Percentiles rank a stretch among this genome's conserved stretches.
phyloP scores from a whole-genome alignment of 2,329 filamentous ascomycete genomes.

The Colletotrichum magnum region DNA sequence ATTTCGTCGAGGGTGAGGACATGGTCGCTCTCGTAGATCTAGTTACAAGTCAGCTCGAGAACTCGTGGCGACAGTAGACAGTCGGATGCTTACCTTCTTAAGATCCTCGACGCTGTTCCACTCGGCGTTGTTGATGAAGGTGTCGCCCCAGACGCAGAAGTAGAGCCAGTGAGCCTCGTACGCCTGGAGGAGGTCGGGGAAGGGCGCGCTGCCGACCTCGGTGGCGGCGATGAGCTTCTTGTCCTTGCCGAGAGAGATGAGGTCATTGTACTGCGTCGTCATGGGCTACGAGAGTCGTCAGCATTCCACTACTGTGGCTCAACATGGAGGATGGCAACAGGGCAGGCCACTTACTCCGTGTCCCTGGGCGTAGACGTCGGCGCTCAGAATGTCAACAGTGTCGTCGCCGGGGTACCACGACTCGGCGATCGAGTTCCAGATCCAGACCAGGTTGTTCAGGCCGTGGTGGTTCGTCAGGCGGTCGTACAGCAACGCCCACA shows the following conservation, averaged over 20 bases:
- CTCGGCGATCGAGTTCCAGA: constrained; percentile 62
- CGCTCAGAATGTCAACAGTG: constrained; percentile 61
- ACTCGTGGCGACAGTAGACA: background rate
- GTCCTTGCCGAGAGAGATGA: constrained; percentile 58
- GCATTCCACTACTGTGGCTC: background rate
- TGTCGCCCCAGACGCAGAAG: constrained; percentile 61
- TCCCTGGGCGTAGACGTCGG: constrained; percentile 61
- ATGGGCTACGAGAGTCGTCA: constrained; percentile 50
- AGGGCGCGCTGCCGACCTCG: constrained; percentile 62
- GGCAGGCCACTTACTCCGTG: constrained; percentile 53
- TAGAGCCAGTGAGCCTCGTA: constrained; percentile 64
- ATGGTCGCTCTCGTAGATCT: constrained; percentile 51
- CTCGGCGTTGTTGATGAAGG: constrained; percentile 56
- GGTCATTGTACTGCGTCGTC: constrained; percentile 58
- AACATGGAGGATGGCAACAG: too few species aligned
- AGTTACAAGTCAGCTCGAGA: background rate
- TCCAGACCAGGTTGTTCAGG: constrained; percentile 64
- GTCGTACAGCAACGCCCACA: constrained; percentile 60
- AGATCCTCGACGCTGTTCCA: constrained; percentile 59
- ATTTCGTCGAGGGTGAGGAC: constrained; percentile 53
- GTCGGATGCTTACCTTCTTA: constrained; percentile 47
- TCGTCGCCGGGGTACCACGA: constrained; percentile 64
- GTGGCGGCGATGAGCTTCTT: constrained; percentile 63
- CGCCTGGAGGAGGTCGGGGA: constrained; percentile 56
- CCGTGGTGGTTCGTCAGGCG: constrained; percentile 59